A percentile compares a stretch with the other conserved stretches of the same genome.
Conservation (phyloP, 2,329 filamentous ascomycete species). For the Waltergamsia citrina region DNA sequence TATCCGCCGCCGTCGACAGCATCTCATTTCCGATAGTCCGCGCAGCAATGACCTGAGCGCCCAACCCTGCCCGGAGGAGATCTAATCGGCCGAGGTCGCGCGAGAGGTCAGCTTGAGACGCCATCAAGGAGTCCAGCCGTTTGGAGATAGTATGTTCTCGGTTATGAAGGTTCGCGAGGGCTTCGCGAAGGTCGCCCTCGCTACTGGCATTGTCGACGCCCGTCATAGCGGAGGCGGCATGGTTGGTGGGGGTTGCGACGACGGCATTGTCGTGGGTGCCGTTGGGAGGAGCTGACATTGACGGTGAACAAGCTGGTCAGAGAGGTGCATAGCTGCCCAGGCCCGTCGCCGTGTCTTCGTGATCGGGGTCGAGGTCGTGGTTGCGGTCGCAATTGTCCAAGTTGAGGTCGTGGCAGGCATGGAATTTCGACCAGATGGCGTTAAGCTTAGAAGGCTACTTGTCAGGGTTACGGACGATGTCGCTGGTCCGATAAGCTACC, state of each 20-base stretch:
- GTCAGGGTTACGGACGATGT: too few species aligned
- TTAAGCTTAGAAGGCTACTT: too few species aligned
- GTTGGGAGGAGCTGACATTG: constrained; percentile 39
- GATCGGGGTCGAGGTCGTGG: constrained; percentile 1
- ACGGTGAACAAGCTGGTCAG: constrained; percentile 20
- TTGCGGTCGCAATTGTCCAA: constrained; percentile 2
- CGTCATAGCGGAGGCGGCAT: constrained; percentile 3
- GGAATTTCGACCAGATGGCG: too few species aligned
- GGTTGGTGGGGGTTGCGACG: constrained; percentile 13
- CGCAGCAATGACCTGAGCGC: constrained; percentile 76
- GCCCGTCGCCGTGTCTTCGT: constrained; percentile 9
- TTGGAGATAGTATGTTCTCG: constrained; percentile 67
- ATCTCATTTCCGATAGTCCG: constrained; percentile 82
- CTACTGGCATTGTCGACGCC: constrained; percentile 62
- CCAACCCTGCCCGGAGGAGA: constrained; percentile 77
- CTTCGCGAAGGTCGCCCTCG: constrained; percentile 69
- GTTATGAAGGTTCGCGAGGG: constrained; percentile 63
- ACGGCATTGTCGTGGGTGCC: constrained; percentile 24
- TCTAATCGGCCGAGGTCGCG: constrained; percentile 83
- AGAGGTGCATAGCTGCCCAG: constrained; percentile 31
- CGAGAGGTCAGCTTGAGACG: constrained; percentile 77
- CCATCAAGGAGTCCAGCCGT: constrained; percentile 66
- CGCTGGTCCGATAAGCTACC: too few species aligned
- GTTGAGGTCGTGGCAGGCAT: background rate
- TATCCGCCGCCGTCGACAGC: constrained; percentile 77